Percentiles rank a stretch among this genome's conserved stretches.
These are phyloP conservation scores for Babesia bigemina DNA, from an alignment of 169 alveolate genomes.

Conservation along the genomic window DNA sequence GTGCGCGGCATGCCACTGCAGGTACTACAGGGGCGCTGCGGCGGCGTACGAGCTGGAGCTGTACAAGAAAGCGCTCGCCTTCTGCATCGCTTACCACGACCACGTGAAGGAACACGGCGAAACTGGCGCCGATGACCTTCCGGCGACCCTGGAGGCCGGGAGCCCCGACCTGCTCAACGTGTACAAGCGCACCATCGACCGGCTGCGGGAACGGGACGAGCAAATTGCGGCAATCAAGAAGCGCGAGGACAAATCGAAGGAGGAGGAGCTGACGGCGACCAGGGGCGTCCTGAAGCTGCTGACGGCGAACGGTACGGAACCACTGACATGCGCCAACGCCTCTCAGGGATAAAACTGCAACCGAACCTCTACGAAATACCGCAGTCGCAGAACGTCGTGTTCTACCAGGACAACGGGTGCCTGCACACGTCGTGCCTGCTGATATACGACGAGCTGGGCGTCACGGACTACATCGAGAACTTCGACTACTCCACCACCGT, in stretches of 20 bases:
- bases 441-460: conserved; percentile 54
- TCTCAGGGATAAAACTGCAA: conserved; percentile 39
- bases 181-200: conserved; percentile 20
- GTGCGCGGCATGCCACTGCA: neutral
- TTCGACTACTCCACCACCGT: conserved; percentile 52
- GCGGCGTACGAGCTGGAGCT: conserved; percentile 62
- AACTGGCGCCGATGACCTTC: neutral
- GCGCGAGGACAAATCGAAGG: neutral
- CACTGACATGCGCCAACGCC: neutral
- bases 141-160: conserved; percentile 10
- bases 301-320: conserved; percentile 29
- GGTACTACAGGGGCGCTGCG: conserved; percentile 66
- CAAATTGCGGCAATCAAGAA: neutral
- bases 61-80: conserved; percentile 58
- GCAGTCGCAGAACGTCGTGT: conserved; percentile 36
- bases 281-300: conserved; percentile 16
- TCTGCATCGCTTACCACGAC: conserved; percentile 57
- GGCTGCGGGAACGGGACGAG: conserved; percentile 24
- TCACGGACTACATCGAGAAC: conserved; percentile 66
- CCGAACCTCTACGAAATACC: conserved; percentile 50
- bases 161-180: conserved; percentile 28
- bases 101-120: neutral
- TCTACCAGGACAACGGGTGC: conserved; percentile 45
- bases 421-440: conserved; percentile 64
- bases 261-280: conserved; percentile 10